Conservation (phyloP, 345 rosid species). For the Camelina laxa region DNA sequence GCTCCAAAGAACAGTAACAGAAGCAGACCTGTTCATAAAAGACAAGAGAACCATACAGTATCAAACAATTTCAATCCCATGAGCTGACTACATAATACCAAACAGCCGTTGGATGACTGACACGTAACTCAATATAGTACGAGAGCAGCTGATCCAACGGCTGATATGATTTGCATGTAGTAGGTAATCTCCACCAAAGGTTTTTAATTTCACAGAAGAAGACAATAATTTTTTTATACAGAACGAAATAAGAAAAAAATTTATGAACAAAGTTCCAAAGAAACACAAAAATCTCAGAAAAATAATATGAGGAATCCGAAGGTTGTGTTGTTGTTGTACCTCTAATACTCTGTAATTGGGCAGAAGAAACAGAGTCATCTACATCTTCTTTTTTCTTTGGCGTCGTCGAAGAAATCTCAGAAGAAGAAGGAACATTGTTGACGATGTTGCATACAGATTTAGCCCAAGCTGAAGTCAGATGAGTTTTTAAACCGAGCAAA, state of each 20-base stretch:
- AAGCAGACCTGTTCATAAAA: not conserved
- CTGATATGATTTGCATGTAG: constrained; percentile 38
- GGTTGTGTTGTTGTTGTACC: constrained; percentile 40
- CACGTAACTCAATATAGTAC: constrained; percentile 31
- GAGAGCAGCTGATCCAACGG: constrained; percentile 34
- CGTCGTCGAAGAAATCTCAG: constrained; percentile 20
- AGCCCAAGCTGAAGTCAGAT: constrained; percentile 65
- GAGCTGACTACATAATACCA: not conserved
- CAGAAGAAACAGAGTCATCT: constrained; percentile 37
- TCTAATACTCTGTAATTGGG: constrained; percentile 44
- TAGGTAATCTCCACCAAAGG: constrained; percentile 36
- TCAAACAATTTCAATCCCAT: not conserved
- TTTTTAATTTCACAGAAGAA: constrained; percentile 29
- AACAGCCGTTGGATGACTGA: constrained; percentile 31
- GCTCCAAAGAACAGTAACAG: no score
- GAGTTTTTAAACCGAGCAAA: constrained; percentile 65
- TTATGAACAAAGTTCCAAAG: constrained; percentile 32
- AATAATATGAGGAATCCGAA: not conserved
- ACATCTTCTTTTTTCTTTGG: constrained; percentile 44
- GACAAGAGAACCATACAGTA: no score
- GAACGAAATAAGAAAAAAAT: not conserved
- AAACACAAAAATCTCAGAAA: not conserved
- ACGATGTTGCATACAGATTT: constrained; percentile 61
- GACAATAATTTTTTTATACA: constrained; percentile 9
- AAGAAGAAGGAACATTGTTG: constrained; percentile 40